Percentiles rank a stretch among this genome's conserved stretches.
These are phyloP conservation scores for Populus hybrid DNA, from an alignment of 441 rosid genomes.

Conservation along the genomic window DNA sequence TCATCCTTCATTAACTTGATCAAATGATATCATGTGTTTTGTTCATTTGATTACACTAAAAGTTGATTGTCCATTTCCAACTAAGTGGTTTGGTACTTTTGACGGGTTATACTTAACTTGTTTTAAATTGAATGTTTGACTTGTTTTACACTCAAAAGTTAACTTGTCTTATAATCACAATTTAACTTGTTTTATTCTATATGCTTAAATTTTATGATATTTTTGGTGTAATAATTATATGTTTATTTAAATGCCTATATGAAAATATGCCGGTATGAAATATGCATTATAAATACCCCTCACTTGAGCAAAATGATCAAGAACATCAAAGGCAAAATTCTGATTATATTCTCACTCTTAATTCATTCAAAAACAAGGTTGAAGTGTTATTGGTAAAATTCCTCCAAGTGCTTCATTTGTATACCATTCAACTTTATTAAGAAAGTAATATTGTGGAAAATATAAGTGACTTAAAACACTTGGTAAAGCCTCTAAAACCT, in stretches of 20 bases:
- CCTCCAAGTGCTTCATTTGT: not conserved
- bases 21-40: no score
- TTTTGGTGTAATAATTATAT: no score
- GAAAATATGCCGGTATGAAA: not conserved
- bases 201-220: not conserved
- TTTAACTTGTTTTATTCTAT: not conserved
- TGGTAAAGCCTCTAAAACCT: not conserved
- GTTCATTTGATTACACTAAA: no score
- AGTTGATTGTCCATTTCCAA: no score
- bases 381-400: not conserved
- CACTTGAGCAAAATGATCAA: not conserved
- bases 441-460: not conserved
- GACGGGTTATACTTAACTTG: not conserved
- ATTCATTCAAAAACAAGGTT: not conserved
- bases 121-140: not conserved
- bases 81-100: no score
- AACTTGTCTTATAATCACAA: not conserved
- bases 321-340: not conserved
- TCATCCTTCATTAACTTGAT: no score
- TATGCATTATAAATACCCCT: not conserved
- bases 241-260: not conserved
- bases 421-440: not conserved
- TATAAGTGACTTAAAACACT: not conserved
- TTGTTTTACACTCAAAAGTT: not conserved
- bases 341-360: not conserved